Conservation (phyloP, 192 early-diverging fungal genomes). For the Globomyces pollinis-pini region DNA sequence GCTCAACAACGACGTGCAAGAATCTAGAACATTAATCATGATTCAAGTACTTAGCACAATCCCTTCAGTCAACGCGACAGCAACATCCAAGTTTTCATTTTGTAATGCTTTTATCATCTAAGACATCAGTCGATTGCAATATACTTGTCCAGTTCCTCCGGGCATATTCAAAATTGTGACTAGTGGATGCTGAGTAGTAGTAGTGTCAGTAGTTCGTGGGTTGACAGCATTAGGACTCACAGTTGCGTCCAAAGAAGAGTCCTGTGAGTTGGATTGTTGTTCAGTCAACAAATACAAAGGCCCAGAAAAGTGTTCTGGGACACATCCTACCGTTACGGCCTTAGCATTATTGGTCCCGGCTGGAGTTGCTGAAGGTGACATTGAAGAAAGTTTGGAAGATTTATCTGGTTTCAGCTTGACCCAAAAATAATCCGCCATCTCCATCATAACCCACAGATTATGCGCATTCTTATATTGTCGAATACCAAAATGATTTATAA, state of each 20-base stretch:
- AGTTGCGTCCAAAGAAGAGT: too few relatives aligned
- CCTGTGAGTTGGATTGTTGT: too few relatives aligned
- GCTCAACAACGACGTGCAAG: neutral
- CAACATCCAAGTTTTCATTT: constrained; percentile 64
- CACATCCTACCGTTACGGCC: constrained; percentile 34
- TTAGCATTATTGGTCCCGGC: too few relatives aligned
- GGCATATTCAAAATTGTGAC: constrained; percentile 28
- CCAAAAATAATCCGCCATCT: too few relatives aligned
- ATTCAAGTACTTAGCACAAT: constrained; percentile 43
- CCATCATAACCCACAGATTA: too few relatives aligned
- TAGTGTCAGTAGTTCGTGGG: too few relatives aligned
- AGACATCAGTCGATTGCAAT: neutral
- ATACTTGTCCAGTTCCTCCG: constrained; percentile 26
- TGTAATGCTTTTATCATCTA: constrained; percentile 63
- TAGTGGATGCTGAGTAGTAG: neutral
- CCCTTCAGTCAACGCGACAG: constrained; percentile 85
- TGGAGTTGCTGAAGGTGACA: too few relatives aligned
- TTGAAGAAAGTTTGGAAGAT: too few relatives aligned
- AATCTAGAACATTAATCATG: constrained; percentile 33
- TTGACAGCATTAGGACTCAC: too few relatives aligned
- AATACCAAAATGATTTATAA: too few relatives aligned
- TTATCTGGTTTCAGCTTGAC: too few relatives aligned
- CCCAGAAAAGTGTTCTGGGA: constrained; percentile 48
- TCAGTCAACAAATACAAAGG: constrained; percentile 38
- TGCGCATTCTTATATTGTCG: too few relatives aligned